Evolutionary conservation across 257 asterid genomes (phyloP).

Genomic region (Mitragyna speciosa): DNA sequence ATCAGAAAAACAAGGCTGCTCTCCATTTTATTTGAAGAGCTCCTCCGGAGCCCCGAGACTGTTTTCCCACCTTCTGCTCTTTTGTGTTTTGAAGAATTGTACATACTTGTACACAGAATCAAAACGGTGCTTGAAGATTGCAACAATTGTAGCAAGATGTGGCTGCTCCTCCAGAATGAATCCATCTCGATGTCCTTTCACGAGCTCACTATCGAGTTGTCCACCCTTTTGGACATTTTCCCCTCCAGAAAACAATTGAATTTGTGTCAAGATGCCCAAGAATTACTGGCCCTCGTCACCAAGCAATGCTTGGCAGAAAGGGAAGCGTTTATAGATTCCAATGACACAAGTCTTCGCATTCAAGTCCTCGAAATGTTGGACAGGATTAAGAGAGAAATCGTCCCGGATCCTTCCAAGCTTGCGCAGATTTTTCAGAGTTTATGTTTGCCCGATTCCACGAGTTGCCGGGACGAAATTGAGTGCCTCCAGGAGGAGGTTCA

Average conservation of each 20-base stretch:
- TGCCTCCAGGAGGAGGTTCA: conserved; percentile 64
- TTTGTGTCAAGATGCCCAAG: conserved; percentile 60
- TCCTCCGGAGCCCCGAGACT: conserved; percentile 42
- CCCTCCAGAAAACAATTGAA: conserved; percentile 54
- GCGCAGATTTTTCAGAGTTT: conserved; percentile 54
- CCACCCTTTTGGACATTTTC: conserved; percentile 73
- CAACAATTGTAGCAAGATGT: conserved; percentile 56
- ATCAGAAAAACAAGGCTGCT: conserved; percentile 61
- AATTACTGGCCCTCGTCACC: conserved; percentile 55
- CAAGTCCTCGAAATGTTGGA: conserved; percentile 62
- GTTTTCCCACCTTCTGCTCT: conserved; percentile 62
- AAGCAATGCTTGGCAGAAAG: conserved; percentile 60
- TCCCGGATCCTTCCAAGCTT: conserved; percentile 56
- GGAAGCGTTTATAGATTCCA: conserved; percentile 33
- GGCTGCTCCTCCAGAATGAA: conserved; percentile 72
- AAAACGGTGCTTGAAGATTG: conserved; percentile 64
- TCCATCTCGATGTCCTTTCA: conserved; percentile 47
- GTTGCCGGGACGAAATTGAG: conserved; percentile 71
- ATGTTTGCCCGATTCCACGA: conserved; percentile 47
- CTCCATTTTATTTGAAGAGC: conserved; percentile 63
- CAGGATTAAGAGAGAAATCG: conserved; percentile 56
- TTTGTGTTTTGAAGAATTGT: conserved; percentile 76
- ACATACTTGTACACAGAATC: conserved; percentile 61
- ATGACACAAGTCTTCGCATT: conserved; percentile 46
- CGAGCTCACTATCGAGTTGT: conserved; percentile 58